Evolutionary conservation across 169 alveolate species (phyloP).

Genomic region (Besnoitia besnoiti): DNA sequence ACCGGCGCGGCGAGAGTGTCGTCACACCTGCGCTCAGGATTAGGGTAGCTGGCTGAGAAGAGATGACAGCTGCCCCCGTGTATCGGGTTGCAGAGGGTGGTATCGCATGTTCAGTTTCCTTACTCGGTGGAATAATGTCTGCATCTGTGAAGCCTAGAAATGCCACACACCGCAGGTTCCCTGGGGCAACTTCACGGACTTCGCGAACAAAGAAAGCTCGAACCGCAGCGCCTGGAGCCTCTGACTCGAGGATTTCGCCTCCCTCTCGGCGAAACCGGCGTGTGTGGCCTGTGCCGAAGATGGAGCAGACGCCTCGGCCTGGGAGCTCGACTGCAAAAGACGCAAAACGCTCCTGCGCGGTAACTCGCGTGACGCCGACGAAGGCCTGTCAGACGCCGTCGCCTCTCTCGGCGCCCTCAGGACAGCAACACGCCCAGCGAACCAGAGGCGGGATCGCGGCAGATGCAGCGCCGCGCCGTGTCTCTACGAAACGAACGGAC

Average conservation of each 20-base stretch:
- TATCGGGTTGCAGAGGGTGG: no score
- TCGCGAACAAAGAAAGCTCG: slow-evolving; percentile 28
- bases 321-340: background rate
- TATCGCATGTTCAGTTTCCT: background rate
- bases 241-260: background rate
- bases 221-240: background rate
- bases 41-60: no score
- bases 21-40: no score
- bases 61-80: no score
- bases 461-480: background rate
- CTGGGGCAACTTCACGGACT: background rate
- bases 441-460: background rate
- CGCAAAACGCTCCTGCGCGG: background rate
- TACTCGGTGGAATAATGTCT: background rate
- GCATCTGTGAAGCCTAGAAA: background rate
- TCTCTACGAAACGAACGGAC: background rate
- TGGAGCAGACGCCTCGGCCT: background rate
- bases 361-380: background rate
- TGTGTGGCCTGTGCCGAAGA: background rate
- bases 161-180: background rate
- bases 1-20: no score
- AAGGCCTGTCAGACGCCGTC: background rate
- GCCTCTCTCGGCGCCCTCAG: background rate
- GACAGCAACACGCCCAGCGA: background rate
- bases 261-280: background rate